A percentile compares a stretch with the other conserved stretches of the same genome.
These are phyloP conservation scores for Erigeron canadensis DNA, from an alignment of 129 eudicot species.

Conservation along the genomic window DNA sequence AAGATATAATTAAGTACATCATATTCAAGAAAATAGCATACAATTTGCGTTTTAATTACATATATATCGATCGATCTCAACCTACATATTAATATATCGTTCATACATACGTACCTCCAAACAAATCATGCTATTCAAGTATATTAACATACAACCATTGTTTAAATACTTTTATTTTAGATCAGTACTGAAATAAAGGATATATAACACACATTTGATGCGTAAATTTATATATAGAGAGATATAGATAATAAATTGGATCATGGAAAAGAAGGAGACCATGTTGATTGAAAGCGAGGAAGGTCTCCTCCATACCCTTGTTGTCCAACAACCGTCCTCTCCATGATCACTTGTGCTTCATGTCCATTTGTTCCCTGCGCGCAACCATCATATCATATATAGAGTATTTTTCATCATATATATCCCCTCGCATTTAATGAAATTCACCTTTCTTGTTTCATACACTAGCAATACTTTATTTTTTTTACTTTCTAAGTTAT, in stretches of 20 bases:
- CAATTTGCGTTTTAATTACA: not conserved
- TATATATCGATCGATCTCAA: not conserved
- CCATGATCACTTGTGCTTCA: conserved; percentile 62
- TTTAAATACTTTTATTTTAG: not conserved
- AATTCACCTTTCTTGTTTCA: not conserved
- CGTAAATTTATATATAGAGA: conserved; percentile 16
- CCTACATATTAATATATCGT: not conserved
- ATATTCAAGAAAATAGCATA: not conserved
- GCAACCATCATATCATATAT: conserved; percentile 13
- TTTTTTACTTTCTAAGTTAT: no score
- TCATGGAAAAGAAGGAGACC: conserved; percentile 44
- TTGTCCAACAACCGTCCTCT: conserved; percentile 55
- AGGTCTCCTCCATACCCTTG: conserved; percentile 61
- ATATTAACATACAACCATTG: conserved; percentile 14
- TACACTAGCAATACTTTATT: not conserved
- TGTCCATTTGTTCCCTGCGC: conserved; percentile 67
- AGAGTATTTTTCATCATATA: no score
- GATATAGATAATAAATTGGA: not conserved
- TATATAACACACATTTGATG: conserved; percentile 7
- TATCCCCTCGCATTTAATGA: conserved; percentile 27
- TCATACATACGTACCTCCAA: not conserved
- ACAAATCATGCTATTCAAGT: conserved; percentile 9
- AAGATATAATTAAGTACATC: no score
- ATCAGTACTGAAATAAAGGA: not conserved
- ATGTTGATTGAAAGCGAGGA: conserved; percentile 58